These are phyloP conservation scores for Selaginella tamariscina DNA, from an alignment of 75 land plant species.

Conservation along the genomic window DNA sequence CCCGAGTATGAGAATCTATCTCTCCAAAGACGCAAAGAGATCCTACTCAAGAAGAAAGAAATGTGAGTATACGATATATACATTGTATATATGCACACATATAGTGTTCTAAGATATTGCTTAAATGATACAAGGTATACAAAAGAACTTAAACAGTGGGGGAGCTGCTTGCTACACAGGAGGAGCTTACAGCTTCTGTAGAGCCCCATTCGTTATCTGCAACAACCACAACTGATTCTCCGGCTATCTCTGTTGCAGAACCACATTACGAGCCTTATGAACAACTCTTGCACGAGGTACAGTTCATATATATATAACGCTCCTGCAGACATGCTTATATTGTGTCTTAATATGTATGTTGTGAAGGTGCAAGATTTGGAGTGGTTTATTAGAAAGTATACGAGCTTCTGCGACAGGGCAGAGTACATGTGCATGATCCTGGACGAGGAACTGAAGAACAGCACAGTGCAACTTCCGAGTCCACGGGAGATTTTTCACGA, in stretches of 20 bases:
- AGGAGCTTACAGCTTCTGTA: neutral
- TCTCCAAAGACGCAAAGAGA: neutral
- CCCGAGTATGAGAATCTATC: neutral
- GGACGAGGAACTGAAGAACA: neutral
- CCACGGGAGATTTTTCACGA: neutral
- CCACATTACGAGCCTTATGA: neutral
- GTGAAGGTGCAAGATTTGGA: neutral
- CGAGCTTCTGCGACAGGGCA: neutral
- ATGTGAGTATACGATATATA: neutral
- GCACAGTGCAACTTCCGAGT: neutral
- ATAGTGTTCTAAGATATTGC: no score
- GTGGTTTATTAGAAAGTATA: neutral
- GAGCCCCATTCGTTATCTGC: neutral
- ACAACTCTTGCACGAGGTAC: neutral
- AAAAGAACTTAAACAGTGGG: neutral
- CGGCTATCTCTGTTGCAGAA: neutral
- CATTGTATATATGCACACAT: neutral
- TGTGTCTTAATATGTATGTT: no score
- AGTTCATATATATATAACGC: neutral
- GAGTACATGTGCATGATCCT: neutral
- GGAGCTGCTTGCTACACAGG: neutral
- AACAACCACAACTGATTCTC: neutral
- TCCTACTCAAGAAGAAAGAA: conserved; percentile 1
- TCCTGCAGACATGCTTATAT: neutral
- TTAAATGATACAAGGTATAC: no score